These are phyloP conservation scores for Debaryomyces coudertii DNA, from an alignment of 1,139 yeast genomes.

Conservation along the genomic window DNA sequence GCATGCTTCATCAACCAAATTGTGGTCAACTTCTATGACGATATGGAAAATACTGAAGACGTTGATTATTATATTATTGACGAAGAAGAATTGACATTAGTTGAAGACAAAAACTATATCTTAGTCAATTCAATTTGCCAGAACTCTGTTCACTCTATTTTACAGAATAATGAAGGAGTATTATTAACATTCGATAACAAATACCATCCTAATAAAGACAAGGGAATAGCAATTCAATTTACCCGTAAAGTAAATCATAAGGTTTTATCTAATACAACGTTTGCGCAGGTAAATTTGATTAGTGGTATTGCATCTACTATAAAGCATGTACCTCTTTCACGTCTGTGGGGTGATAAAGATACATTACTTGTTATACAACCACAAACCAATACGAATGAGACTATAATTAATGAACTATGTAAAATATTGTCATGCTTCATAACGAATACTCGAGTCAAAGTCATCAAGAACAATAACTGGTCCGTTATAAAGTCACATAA, in stretches of 20 bases:
- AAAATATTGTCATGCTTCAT: constrained; percentile 38
- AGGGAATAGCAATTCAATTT: constrained; percentile 40
- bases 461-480: constrained; percentile 18
- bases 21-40: constrained; percentile 26
- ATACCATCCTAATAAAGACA: constrained; percentile 39
- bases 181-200: constrained; percentile 27
- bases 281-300: constrained; percentile 63
- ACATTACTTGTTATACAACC: constrained; percentile 41
- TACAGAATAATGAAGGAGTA: constrained; percentile 7
- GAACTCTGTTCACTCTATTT: constrained; percentile 6
- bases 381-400: constrained; percentile 20
- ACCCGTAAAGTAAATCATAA: constrained; percentile 24
- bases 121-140: constrained; percentile 6
- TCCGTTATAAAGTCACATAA: constrained; percentile 16
- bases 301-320: constrained; percentile 65
- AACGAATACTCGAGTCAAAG: constrained; percentile 21
- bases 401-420: constrained; percentile 29
- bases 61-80: constrained; percentile 14
- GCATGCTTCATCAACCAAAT: constrained; percentile 36
- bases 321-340: constrained; percentile 56
- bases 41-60: constrained; percentile 14
- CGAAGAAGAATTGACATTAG: constrained; percentile 12
- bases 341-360: constrained; percentile 45
- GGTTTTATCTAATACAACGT: constrained; percentile 35
- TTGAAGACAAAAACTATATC: constrained; percentile 4